phyloP scores from a whole-genome alignment of 2,329 filamentous ascomycete species.

The Colletotrichum salicis region DNA sequence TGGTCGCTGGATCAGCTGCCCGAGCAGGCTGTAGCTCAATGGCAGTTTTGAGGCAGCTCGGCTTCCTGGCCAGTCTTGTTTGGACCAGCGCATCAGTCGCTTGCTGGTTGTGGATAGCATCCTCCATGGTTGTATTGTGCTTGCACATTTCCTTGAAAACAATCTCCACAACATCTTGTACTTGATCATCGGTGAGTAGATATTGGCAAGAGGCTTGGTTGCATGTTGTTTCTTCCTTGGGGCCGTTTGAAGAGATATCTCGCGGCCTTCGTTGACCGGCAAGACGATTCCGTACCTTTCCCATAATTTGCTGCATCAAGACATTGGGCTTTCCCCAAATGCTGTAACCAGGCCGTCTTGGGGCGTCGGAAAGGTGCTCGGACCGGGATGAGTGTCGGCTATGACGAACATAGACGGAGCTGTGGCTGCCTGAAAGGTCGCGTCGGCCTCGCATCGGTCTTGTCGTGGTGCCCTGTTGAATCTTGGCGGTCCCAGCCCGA shows the following conservation, averaged over 20 bases:
- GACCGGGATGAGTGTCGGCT: fast-evolving
- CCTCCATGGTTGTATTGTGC: neutral
- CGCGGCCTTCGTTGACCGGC: neutral
- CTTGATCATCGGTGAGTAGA: constrained; percentile 8
- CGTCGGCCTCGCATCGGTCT: neutral
- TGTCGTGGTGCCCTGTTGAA: neutral
- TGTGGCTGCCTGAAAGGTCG: neutral
- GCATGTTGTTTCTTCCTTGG: neutral
- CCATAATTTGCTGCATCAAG: constrained; percentile 7
- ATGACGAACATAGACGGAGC: neutral
- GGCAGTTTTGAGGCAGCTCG: constrained; percentile 32
- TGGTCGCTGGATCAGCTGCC: constrained; percentile 46
- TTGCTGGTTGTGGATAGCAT: neutral
- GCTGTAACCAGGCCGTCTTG: neutral
- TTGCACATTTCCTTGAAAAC: constrained; percentile 21
- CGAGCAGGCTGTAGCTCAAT: constrained; percentile 41
- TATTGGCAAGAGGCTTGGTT: constrained; percentile 10
- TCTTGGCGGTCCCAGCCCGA: neutral
- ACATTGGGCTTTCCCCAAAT: neutral
- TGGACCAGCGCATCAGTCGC: too few species aligned
- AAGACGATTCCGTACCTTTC: constrained; percentile 12
- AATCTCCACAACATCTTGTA: constrained; percentile 25
- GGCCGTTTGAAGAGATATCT: neutral
- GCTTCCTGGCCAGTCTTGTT: neutral
- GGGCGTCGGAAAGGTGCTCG: neutral